Evolutionary conservation across 495 filamentous ascomycete genomes (phyloP).

Genomic region (Podospora pseudoanserina): DNA sequence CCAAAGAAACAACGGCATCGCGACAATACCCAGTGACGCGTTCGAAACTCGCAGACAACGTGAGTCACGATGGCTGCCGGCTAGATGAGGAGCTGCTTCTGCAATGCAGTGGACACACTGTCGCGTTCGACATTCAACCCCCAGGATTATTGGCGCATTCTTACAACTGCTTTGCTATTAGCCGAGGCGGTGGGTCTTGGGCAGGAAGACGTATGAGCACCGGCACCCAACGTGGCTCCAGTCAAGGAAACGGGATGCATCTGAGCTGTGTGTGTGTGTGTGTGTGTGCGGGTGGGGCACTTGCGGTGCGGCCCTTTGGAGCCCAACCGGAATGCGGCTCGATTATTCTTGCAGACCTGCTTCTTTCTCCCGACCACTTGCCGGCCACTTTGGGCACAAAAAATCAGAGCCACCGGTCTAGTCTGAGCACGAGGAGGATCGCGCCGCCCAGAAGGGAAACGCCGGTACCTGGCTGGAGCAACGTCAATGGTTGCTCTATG

Average conservation of each 20-base stretch:
- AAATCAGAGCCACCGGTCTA: conserved; percentile 18
- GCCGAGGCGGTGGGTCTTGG: conserved; percentile 34
- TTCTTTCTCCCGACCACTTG: conserved; percentile 11
- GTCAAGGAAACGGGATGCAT: conserved; percentile 19
- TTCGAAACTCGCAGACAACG: conserved; percentile 22
- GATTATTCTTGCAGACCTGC: conserved; percentile 5
- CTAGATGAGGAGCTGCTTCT: neutral
- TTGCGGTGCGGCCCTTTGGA: conserved; percentile 27
- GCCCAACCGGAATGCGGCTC: conserved; percentile 32
- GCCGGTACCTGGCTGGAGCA: conserved; percentile 14
- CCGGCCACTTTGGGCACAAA: conserved; percentile 27
- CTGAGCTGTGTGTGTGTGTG: conserved; percentile 8
- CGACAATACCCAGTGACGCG: conserved; percentile 28
- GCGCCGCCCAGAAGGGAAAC: neutral
- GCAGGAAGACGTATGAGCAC: conserved; percentile 27
- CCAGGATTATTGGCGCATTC: conserved; percentile 27
- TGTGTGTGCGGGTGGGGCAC: conserved; percentile 12
- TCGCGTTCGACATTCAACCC: neutral
- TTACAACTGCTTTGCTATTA: conserved; percentile 19
- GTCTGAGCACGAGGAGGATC: conserved; percentile 13
- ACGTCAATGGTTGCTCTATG: conserved; percentile 14
- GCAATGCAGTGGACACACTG: neutral
- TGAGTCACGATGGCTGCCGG: conserved; percentile 27
- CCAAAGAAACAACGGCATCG: conserved; percentile 12
- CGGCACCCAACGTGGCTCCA: conserved; percentile 36